Conservation (phyloP, 2,329 filamentous ascomycete species). For the Microcyclospora tardicrescens region DNA sequence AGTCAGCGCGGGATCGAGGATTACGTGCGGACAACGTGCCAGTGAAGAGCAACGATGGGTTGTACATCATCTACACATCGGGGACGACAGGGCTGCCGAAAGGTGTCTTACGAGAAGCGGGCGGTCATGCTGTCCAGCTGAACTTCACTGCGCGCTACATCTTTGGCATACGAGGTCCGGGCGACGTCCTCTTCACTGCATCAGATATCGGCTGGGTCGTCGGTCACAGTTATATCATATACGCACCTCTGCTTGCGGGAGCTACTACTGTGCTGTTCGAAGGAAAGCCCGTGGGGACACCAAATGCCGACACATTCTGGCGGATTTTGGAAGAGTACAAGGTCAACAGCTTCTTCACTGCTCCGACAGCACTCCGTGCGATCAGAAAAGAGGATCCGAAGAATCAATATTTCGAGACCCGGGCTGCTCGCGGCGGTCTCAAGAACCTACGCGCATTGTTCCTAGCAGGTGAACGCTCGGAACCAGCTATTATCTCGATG, state of each 20-base stretch:
- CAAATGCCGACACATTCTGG: conserved; percentile 81
- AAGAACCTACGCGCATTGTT: conserved; percentile 62
- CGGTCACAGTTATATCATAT: conserved; percentile 76
- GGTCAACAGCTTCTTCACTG: conserved; percentile 74
- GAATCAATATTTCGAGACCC: conserved; percentile 49
- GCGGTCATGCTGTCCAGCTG: conserved; percentile 75
- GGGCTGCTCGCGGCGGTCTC: conserved; percentile 58
- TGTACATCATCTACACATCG: conserved; percentile 81
- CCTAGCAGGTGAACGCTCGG: conserved; percentile 77
- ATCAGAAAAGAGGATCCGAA: conserved; percentile 77
- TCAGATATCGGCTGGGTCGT: conserved; percentile 92
- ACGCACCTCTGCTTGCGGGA: conserved; percentile 72
- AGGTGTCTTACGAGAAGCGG: conserved; percentile 69
- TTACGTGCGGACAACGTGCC: conserved; percentile 63
- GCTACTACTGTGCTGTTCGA: conserved; percentile 82
- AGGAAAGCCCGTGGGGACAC: conserved; percentile 86
- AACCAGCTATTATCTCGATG: conserved; percentile 69
- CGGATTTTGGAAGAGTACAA: conserved; percentile 71
- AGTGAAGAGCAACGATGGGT: conserved; percentile 59
- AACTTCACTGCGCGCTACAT: conserved; percentile 71
- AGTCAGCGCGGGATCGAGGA: conserved; percentile 54
- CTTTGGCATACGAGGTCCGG: conserved; percentile 70
- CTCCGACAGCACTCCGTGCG: conserved; percentile 73
- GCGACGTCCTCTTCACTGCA: conserved; percentile 68
- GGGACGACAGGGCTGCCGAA: conserved; percentile 70